phyloP scores from a whole-genome alignment of 495 filamentous ascomycete genomes.

The Podospora sp. region DNA sequence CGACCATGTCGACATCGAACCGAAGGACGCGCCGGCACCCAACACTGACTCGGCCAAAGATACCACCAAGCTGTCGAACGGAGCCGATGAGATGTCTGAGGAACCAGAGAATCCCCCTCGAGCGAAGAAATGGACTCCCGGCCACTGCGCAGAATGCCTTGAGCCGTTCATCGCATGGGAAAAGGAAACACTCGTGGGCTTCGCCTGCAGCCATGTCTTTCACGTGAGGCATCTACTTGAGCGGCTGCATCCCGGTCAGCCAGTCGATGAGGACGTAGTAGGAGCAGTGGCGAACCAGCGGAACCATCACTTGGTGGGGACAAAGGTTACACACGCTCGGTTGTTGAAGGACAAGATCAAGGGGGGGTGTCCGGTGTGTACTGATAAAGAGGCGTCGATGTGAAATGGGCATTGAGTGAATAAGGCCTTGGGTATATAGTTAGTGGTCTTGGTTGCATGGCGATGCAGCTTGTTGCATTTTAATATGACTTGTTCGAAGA shows the following conservation, averaged over 20 bases:
- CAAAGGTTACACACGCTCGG: slow-evolving; percentile 88
- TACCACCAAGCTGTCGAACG: not conserved
- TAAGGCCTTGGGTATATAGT: not conserved
- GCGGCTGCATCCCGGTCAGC: slow-evolving; percentile 46
- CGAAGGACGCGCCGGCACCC: slow-evolving; percentile 31
- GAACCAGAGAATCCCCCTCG: not conserved
- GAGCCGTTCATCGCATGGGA: slow-evolving; percentile 63
- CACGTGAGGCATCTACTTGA: slow-evolving; percentile 78
- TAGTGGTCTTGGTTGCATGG: not conserved
- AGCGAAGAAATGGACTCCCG: slow-evolving; percentile 41
- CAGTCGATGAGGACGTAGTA: slow-evolving; percentile 30
- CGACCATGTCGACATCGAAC: slow-evolving; percentile 45
- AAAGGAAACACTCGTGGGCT: slow-evolving; percentile 79
- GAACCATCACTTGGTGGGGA: slow-evolving; percentile 59
- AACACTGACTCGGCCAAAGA: slow-evolving; percentile 10
- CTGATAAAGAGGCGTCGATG: slow-evolving; percentile 17
- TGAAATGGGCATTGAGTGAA: not conserved
- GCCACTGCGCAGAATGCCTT: slow-evolving; percentile 66
- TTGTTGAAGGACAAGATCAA: slow-evolving; percentile 70
- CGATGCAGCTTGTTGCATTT: not conserved
- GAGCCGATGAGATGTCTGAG: slow-evolving; percentile 28
- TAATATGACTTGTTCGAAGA: not conserved
- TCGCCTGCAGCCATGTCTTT: slow-evolving; percentile 89
- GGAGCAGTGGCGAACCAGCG: slow-evolving; percentile 45
- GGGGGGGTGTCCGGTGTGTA: slow-evolving; percentile 72